These are phyloP conservation scores for Venturia pyrina DNA, from an alignment of 2,329 filamentous ascomycete genomes.

Conservation along the genomic window DNA sequence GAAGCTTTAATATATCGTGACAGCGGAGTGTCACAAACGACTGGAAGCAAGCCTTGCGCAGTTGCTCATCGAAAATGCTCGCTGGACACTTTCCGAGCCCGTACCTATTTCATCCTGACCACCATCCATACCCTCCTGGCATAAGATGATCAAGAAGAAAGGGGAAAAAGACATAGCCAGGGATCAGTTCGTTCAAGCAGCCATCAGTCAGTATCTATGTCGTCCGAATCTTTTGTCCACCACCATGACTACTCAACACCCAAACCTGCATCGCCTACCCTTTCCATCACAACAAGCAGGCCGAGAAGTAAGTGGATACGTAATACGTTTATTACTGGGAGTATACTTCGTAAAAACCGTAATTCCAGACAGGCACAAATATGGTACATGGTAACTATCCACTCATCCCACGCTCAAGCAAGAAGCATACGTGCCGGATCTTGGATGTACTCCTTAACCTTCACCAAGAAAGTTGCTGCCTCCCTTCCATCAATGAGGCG, in stretches of 20 bases:
- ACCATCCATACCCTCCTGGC: not conserved
- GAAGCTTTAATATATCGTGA: too few species aligned
- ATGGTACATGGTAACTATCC: not conserved
- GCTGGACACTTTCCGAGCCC: too few species aligned
- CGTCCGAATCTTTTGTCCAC: not conserved
- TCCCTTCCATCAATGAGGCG: conserved; percentile 89
- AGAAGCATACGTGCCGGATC: conserved; percentile 88
- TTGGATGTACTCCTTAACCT: conserved; percentile 92
- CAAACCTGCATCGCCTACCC: not conserved
- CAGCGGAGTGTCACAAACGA: too few species aligned
- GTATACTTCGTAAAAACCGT: conserved; percentile 3
- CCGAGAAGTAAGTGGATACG: not conserved
- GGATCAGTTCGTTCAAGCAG: not conserved
- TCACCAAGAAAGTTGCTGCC: conserved; percentile 91
- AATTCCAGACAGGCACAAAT: not conserved
- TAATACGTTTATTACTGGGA: not conserved
- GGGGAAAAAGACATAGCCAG: not conserved
- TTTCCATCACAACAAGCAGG: not conserved
- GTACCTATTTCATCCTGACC: too few species aligned
- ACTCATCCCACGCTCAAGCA: conserved; percentile 20
- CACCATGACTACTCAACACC: not conserved
- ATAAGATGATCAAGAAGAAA: not conserved
- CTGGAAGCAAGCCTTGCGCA: too few species aligned
- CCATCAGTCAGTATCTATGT: not conserved
- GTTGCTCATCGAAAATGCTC: too few species aligned